Evolutionary conservation across 2,329 filamentous ascomycete genomes (phyloP).

Genomic region (Alternaria alternata): DNA sequence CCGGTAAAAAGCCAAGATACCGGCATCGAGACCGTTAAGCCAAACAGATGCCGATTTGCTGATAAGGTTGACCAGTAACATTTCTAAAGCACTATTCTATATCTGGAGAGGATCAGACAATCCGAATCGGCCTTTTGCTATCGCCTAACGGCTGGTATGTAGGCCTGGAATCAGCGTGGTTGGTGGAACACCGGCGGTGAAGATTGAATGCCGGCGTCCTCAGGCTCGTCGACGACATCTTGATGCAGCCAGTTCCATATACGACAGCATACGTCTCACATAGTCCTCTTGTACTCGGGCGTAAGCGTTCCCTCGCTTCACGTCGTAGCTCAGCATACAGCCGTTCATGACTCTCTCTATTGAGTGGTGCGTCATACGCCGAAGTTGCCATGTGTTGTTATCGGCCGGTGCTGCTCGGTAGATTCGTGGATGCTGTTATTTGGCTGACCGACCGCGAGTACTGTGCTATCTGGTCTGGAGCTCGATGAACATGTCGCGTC

Average conservation of each 20-base stretch:
- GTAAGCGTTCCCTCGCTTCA: too few relatives aligned
- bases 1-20: background rate
- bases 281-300: rapidly evolving
- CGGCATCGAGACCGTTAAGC: background rate
- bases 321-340: too few relatives aligned
- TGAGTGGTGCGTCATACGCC: rapidly evolving
- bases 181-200: background rate
- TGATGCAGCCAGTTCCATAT: background rate
- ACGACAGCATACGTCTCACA: too few relatives aligned
- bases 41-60: background rate
- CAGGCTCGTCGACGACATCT: background rate
- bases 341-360: too few relatives aligned
- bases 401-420: too few relatives aligned
- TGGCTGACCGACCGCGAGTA: too few relatives aligned
- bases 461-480: too few relatives aligned
- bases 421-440: too few relatives aligned
- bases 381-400: too few relatives aligned
- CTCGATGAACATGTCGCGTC: too few relatives aligned
- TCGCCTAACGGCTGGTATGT: background rate
- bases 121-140: background rate
- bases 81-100: background rate
- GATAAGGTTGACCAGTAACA: background rate
- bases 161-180: background rate
- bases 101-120: background rate
- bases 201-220: background rate